These are phyloP conservation scores for Exophiala bonariae DNA, from an alignment of 2,329 filamentous ascomycete genomes.

Conservation along the genomic window DNA sequence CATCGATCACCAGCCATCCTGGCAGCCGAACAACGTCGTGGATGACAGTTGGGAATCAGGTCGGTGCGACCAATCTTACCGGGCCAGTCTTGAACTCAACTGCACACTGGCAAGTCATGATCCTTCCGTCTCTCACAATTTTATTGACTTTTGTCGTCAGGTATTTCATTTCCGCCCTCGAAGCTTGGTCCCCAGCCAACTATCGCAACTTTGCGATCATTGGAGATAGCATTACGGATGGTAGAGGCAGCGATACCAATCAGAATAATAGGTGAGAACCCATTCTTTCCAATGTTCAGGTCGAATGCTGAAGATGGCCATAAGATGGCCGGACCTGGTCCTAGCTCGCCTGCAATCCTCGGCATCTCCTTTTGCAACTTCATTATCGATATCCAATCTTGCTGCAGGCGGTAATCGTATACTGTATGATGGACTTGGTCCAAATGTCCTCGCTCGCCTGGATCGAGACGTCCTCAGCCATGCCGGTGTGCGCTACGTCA, in stretches of 20 bases:
- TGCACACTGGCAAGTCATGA: constrained; percentile 42
- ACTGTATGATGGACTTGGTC: constrained; percentile 62
- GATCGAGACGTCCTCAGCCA: constrained; percentile 64
- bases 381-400: constrained; percentile 63
- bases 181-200: constrained; percentile 51
- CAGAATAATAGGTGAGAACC: constrained; percentile 51
- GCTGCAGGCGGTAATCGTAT: constrained; percentile 69
- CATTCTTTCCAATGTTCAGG: not conserved
- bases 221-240: constrained; percentile 67
- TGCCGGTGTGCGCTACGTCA: constrained; percentile 58
- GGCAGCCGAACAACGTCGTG: constrained; percentile 64
- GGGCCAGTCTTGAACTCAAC: constrained; percentile 39
- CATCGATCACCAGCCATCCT: constrained; percentile 63
- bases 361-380: constrained; percentile 34
- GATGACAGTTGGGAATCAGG: constrained; percentile 60
- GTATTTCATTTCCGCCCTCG: constrained; percentile 62
- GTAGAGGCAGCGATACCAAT: constrained; percentile 60
- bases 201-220: constrained; percentile 55
- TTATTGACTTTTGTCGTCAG: constrained; percentile 39
- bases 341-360: constrained; percentile 52
- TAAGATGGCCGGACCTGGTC: constrained; percentile 59
- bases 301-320: not conserved
- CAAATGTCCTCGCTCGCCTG: constrained; percentile 60
- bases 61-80: constrained; percentile 49
- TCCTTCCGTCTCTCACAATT: not conserved